These are phyloP conservation scores for Bonia amplexicaulis DNA, from an alignment of 176 grass and related monocot species.

Conservation along the genomic window DNA sequence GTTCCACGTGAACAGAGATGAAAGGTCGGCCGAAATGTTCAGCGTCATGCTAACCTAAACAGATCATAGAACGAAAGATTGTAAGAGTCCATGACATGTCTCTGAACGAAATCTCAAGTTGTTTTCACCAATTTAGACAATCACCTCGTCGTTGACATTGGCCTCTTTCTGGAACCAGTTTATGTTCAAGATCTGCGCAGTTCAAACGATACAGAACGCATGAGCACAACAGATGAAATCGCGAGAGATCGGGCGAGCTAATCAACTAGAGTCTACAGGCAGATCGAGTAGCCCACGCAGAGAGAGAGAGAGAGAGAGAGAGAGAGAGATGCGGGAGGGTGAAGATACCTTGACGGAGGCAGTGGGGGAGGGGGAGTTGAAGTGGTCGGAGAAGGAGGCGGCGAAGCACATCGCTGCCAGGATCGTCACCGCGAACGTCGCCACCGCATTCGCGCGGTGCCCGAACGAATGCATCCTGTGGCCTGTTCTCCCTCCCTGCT, in stretches of 20 bases:
- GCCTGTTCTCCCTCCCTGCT: background rate
- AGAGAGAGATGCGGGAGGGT: background rate
- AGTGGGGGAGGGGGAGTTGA: slow-evolving; percentile 56
- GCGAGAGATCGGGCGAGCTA: background rate
- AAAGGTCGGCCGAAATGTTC: slow-evolving; percentile 90
- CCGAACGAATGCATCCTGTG: slow-evolving; percentile 79
- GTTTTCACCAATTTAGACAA: background rate
- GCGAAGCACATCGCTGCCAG: slow-evolving; percentile 88
- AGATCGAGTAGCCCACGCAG: background rate
- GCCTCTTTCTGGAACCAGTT: slow-evolving; percentile 99
- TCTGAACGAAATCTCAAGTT: background rate
- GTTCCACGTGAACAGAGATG: slow-evolving; percentile 97
- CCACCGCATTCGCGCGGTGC: slow-evolving; percentile 85
- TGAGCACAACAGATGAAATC: background rate
- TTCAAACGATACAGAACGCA: background rate
- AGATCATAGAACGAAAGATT: background rate
- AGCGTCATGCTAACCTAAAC: slow-evolving; percentile 91
- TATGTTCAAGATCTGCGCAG: slow-evolving; percentile 73
- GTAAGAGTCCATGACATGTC: background rate
- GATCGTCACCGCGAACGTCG: slow-evolving; percentile 81
- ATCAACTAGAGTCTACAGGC: background rate
- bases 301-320: background rate
- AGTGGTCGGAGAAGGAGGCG: slow-evolving; percentile 90
- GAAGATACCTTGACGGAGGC: slow-evolving; percentile 70
- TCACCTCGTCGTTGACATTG: slow-evolving; percentile 93